A percentile compares a stretch with the other conserved stretches of the same genome.
Evolutionary conservation across 306 rosid genomes (phyloP).

Genomic region (Dryas drummondii): DNA sequence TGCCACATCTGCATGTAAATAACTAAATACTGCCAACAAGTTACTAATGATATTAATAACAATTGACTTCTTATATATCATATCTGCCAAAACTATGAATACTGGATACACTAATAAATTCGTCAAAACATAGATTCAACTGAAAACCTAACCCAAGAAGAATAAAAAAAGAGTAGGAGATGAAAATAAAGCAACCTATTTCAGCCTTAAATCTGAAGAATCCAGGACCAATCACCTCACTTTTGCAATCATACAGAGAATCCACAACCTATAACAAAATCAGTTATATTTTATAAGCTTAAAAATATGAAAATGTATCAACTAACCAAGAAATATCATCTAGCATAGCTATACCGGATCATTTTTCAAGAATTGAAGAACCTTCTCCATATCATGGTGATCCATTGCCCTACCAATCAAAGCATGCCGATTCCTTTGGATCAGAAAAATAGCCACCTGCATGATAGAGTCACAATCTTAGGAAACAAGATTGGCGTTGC

Average conservation of each 20-base stretch:
- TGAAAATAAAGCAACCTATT: constrained; percentile 58
- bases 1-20: neutral
- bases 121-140: neutral
- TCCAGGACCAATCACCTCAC: constrained; percentile 99
- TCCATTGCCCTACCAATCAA: constrained; percentile 98
- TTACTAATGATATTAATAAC: neutral
- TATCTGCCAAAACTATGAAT: neutral
- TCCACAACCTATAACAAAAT: constrained; percentile 69
- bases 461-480: neutral
- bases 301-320: constrained; percentile 27
- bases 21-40: neutral
- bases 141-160: constrained; percentile 8
- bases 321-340: constrained; percentile 15
- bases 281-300: constrained; percentile 20
- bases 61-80: neutral
- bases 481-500: neutral
- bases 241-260: constrained; percentile 93
- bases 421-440: constrained; percentile 98
- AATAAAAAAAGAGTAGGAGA: constrained; percentile 16
- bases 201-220: constrained; percentile 97
- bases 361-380: constrained; percentile 78
- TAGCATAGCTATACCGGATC: constrained; percentile 65
- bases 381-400: constrained; percentile 90
- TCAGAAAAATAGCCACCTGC: constrained; percentile 98
- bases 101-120: neutral